Evolutionary conservation across 768 basidiomycete species (phyloP).

Genomic region (Pilatotrama ljubarskyi): DNA sequence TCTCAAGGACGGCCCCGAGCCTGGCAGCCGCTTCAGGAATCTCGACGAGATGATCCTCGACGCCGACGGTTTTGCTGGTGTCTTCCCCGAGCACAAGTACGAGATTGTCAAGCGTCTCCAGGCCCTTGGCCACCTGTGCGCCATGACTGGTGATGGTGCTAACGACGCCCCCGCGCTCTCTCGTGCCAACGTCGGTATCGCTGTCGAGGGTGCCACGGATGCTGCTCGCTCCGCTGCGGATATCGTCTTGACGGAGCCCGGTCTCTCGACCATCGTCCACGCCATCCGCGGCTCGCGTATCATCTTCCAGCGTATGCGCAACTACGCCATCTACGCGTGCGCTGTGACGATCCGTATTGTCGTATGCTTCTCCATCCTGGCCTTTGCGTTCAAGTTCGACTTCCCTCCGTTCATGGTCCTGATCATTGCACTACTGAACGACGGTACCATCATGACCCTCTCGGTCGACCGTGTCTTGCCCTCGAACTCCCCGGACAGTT

Average conservation of each 20-base stretch:
- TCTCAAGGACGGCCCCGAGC: constrained; percentile 93
- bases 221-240: constrained; percentile 98
- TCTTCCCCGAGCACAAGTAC: constrained; percentile 99
- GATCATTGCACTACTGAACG: constrained; percentile 95
- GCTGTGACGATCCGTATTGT: constrained; percentile 98
- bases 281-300: constrained; percentile 97
- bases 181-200: constrained; percentile 99
- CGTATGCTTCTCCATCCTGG: constrained; percentile 93
- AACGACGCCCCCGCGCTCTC: constrained; percentile 98
- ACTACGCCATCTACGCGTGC: constrained; percentile 97
- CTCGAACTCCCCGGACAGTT: constrained; percentile 88
- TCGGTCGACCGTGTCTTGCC: constrained; percentile 95
- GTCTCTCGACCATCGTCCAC: constrained; percentile 98
- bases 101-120: constrained; percentile 99
- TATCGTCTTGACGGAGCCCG: constrained; percentile 96
- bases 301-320: constrained; percentile 99
- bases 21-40: constrained; percentile 77
- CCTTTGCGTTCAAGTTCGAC: constrained; percentile 95
- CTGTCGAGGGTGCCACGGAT: constrained; percentile 98
- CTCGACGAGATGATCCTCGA: constrained; percentile 99
- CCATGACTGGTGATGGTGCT: constrained; percentile 99
- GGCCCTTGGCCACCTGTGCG: constrained; percentile 91
- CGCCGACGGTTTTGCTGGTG: constrained; percentile 98
- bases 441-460: constrained; percentile 99
- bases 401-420: constrained; percentile 99